Percentiles rank a stretch among this genome's conserved stretches.
Conservation (phyloP, 2,329 filamentous ascomycete genomes). For the Colletotrichum musae region DNA sequence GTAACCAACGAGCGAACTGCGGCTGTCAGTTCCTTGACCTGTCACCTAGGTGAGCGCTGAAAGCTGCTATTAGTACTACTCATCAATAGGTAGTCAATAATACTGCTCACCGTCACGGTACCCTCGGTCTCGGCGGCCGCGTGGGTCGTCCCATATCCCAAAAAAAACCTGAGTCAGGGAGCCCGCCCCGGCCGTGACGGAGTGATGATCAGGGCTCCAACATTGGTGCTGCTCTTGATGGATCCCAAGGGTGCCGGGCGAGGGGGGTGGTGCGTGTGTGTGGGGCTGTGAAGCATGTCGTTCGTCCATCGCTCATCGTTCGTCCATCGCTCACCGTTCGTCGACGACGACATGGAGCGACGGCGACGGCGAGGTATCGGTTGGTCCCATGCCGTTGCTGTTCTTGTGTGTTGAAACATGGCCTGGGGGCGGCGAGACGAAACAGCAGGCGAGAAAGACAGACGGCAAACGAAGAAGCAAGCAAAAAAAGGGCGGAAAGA, state of each 20-base stretch:
- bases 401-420: too few relatives aligned
- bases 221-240: too few relatives aligned
- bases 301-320: too few relatives aligned
- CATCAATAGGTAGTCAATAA: too few relatives aligned
- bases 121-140: neutral
- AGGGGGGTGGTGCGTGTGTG: too few relatives aligned
- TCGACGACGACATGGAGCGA: neutral
- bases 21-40: too few relatives aligned
- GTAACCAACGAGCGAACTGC: too few relatives aligned
- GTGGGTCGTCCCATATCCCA: slow-evolving; percentile 1
- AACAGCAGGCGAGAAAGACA: slow-evolving; percentile 19
- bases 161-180: slow-evolving; percentile 21
- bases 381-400: too few relatives aligned
- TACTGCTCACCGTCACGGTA: neutral
- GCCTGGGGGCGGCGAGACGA: slow-evolving; percentile 16
- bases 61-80: too few relatives aligned
- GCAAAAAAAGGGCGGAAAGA: slow-evolving; percentile 10
- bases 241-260: neutral
- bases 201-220: slow-evolving; percentile 18
- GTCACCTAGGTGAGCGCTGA: too few relatives aligned
- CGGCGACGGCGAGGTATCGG: neutral
- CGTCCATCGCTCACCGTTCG: slow-evolving; percentile 1
- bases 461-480: slow-evolving; percentile 29
- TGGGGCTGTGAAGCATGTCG: too few relatives aligned
- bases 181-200: neutral